Percentiles rank a stretch among this genome's conserved stretches.
These are phyloP conservation scores for Entomortierella beljakovae DNA, from an alignment of 192 early-diverging fungal genomes.

Conservation along the genomic window DNA sequence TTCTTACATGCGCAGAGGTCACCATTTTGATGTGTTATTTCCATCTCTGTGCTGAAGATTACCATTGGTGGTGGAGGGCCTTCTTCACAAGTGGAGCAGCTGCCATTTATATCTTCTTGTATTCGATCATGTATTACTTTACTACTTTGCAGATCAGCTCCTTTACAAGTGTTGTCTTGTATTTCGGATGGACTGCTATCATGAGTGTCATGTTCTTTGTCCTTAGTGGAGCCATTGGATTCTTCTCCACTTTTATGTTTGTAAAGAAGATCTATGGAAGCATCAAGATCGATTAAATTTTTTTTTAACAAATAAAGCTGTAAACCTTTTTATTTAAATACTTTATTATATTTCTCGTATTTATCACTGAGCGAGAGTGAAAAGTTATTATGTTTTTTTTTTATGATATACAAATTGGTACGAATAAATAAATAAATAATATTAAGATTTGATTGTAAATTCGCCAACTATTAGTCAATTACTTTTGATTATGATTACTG, in stretches of 20 bases:
- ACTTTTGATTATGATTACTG: too few species aligned
- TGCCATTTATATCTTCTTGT: conserved; percentile 89
- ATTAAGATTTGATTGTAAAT: background rate
- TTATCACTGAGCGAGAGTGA: too few species aligned
- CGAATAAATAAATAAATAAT: background rate
- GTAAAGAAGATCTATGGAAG: conserved; percentile 84
- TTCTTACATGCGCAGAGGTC: conserved; percentile 87
- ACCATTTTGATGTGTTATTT: conserved; percentile 92
- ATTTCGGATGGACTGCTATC: conserved; percentile 91
- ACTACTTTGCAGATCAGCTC: conserved; percentile 83
- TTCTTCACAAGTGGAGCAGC: conserved; percentile 89
- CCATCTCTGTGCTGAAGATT: conserved; percentile 87
- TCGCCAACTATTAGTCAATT: too few species aligned
- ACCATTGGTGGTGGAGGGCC: conserved; percentile 90
- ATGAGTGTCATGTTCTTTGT: conserved; percentile 82
- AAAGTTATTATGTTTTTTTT: background rate
- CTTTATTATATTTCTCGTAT: too few species aligned
- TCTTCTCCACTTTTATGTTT: conserved; percentile 82
- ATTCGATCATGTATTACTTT: conserved; percentile 89
- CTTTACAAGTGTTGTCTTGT: conserved; percentile 81
- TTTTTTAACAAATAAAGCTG: too few species aligned
- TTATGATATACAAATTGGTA: background rate
- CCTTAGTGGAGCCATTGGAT: conserved; percentile 84
- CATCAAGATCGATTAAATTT: conserved; percentile 81
- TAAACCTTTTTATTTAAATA: background rate